Evolutionary conservation across 148 eudicot species (phyloP).

Genomic region (Bassia scoparia): DNA sequence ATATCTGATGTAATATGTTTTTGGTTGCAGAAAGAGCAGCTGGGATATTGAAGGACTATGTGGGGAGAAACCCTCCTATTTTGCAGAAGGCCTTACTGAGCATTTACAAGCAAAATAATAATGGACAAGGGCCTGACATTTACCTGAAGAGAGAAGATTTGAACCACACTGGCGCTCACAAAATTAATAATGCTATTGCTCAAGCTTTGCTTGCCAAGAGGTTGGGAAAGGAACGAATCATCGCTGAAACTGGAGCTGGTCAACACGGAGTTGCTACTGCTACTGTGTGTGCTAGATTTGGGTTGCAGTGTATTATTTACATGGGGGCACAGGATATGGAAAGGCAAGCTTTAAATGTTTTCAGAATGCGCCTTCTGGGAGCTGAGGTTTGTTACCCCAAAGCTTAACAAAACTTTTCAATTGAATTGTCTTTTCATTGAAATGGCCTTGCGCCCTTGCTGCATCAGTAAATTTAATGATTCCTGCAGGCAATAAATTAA

Average conservation of each 20-base stretch:
- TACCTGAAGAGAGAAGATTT: slow-evolving; percentile 95
- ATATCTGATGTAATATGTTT: neutral
- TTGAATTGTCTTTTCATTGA: neutral
- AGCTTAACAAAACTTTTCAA: neutral
- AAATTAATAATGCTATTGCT: slow-evolving; percentile 90
- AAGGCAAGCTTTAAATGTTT: slow-evolving; percentile 85
- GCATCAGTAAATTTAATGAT: too few relatives aligned
- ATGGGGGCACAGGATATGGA: slow-evolving; percentile 99
- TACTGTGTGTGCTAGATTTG: slow-evolving; percentile 96
- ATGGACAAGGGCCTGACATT: slow-evolving; percentile 85
- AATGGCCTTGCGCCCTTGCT: too few relatives aligned
- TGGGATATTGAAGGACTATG: slow-evolving; percentile 79
- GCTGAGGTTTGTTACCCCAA: slow-evolving; percentile 80
- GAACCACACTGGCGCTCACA: slow-evolving; percentile 90
- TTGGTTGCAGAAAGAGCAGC: slow-evolving; percentile 61
- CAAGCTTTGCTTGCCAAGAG: slow-evolving; percentile 94
- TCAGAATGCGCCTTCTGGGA: slow-evolving; percentile 96
- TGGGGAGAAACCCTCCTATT: slow-evolving; percentile 92
- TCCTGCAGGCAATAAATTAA: too few relatives aligned
- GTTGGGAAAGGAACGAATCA: slow-evolving; percentile 84
- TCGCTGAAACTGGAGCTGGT: slow-evolving; percentile 99
- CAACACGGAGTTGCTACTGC: slow-evolving; percentile 99
- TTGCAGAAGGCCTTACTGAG: slow-evolving; percentile 89
- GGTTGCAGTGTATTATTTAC: slow-evolving; percentile 72
- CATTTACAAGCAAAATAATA: slow-evolving; percentile 68